These are phyloP conservation scores for Leptomonas pyrrhocoris DNA, from an alignment of 208 protist genomes.

Conservation along the genomic window DNA sequence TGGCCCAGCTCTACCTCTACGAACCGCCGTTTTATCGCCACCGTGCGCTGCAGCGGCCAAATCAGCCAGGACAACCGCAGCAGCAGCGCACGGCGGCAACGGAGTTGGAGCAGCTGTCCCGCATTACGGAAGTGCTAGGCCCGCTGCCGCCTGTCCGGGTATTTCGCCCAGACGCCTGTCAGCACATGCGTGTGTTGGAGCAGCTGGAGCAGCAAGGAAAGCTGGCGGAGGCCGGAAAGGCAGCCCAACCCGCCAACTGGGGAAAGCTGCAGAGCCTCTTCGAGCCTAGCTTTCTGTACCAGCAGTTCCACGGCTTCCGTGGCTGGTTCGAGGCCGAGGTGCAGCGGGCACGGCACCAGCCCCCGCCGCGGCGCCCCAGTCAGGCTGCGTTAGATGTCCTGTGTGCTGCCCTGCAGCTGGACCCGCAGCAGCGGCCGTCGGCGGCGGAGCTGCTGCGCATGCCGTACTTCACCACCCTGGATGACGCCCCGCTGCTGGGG, in stretches of 20 bases:
- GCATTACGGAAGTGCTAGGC: slow-evolving; percentile 75
- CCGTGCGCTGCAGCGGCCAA: slow-evolving; percentile 17
- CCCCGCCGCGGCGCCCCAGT: slow-evolving; percentile 52
- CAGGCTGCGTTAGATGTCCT: slow-evolving; percentile 76
- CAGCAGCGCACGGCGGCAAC: slow-evolving; percentile 47
- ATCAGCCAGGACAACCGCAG: slow-evolving; percentile 22
- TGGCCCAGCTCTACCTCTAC: slow-evolving; percentile 95
- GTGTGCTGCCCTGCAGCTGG: slow-evolving; percentile 70
- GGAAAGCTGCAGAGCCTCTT: slow-evolving; percentile 60
- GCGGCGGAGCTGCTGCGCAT: slow-evolving; percentile 78
- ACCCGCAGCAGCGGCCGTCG: slow-evolving; percentile 70
- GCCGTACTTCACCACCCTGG: slow-evolving; percentile 66
- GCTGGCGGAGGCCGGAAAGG: slow-evolving; percentile 14
- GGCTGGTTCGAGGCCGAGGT: slow-evolving; percentile 71
- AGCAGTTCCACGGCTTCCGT: slow-evolving; percentile 69
- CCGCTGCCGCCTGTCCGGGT: slow-evolving; percentile 48
- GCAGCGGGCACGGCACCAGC: slow-evolving; percentile 49
- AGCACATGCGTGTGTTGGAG: slow-evolving; percentile 49
- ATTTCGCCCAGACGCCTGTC: slow-evolving; percentile 50
- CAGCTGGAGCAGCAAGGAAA: slow-evolving; percentile 36
- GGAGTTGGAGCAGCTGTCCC: slow-evolving; percentile 75
- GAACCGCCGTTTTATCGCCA: slow-evolving; percentile 79
- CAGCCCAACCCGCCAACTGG: slow-evolving; percentile 22
- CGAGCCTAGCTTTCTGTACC: slow-evolving; percentile 61
- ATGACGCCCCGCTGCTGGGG: slow-evolving; percentile 27